Conservation (phyloP, 305 asterid genomes). For the Solanum aculeatissimum region DNA sequence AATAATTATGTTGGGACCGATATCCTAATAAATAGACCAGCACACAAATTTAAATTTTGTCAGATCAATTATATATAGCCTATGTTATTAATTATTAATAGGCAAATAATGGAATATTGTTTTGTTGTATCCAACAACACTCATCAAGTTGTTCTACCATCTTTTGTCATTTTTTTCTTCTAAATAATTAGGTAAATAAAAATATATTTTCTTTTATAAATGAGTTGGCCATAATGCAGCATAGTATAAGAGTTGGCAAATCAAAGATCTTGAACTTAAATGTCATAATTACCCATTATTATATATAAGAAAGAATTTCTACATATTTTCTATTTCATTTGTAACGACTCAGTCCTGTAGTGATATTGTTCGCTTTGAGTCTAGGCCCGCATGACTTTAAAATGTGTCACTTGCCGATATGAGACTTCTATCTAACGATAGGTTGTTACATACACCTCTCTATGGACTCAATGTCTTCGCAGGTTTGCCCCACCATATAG, state of each 20-base stretch:
- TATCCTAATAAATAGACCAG: background rate
- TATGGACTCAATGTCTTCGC: too few species aligned
- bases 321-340: too few species aligned
- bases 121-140: background rate
- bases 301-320: background rate
- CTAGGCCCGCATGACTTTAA: too few species aligned
- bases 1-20: background rate
- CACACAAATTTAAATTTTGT: background rate
- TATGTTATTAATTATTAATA: background rate
- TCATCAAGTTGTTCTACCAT: background rate
- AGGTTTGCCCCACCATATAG: too few species aligned
- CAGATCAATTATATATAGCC: background rate
- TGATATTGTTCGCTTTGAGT: too few species aligned
- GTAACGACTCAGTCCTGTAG: too few species aligned
- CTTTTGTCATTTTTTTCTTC: background rate
- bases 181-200: background rate
- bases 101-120: background rate
- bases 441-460: too few species aligned
- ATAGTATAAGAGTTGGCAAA: background rate
- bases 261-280: background rate
- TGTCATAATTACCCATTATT: background rate
- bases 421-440: too few species aligned
- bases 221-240: background rate
- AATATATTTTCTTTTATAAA: background rate
- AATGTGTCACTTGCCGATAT: too few species aligned